Percentiles rank a stretch among this genome's conserved stretches.
These are phyloP conservation scores for Incumbomyces lentus DNA, from an alignment of 2,329 filamentous ascomycete genomes.

Conservation along the genomic window DNA sequence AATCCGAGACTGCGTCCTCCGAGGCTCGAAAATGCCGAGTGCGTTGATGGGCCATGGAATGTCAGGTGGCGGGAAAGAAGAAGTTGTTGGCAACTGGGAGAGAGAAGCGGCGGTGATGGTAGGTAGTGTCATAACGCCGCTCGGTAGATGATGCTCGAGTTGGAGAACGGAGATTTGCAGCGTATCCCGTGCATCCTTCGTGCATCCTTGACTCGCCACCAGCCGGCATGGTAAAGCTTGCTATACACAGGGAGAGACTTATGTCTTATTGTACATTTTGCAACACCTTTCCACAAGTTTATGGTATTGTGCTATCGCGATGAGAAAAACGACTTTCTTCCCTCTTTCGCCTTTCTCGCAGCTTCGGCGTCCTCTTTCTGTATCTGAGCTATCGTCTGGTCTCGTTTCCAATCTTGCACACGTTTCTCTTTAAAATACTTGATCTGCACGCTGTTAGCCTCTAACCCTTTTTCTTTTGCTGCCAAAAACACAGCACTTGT, in stretches of 20 bases:
- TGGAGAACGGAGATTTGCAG: too few species aligned
- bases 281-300: neutral
- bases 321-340: conserved; percentile 27
- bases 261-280: conserved; percentile 1
- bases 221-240: too few species aligned
- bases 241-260: too few species aligned
- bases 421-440: conserved; percentile 97
- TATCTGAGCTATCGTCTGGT: conserved; percentile 65
- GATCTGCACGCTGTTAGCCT: conserved; percentile 46
- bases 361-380: conserved; percentile 60
- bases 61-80: conserved; percentile 36
- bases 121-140: conserved; percentile 60
- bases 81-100: conserved; percentile 59
- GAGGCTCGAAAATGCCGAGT: conserved; percentile 60
- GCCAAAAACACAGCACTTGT: neutral
- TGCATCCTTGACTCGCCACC: neutral
- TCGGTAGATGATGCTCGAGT: conserved; percentile 22
- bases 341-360: conserved; percentile 39
- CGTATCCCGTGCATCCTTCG: neutral
- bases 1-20: conserved; percentile 71
- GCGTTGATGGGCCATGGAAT: conserved; percentile 25
- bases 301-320: conserved; percentile 9
- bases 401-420: conserved; percentile 83
- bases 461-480: neutral
- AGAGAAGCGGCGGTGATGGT: conserved; percentile 93